A percentile compares a stretch with the other conserved stretches of the same genome.
phyloP scores from a whole-genome alignment of 257 asterid species.

The Solanum piurae region DNA sequence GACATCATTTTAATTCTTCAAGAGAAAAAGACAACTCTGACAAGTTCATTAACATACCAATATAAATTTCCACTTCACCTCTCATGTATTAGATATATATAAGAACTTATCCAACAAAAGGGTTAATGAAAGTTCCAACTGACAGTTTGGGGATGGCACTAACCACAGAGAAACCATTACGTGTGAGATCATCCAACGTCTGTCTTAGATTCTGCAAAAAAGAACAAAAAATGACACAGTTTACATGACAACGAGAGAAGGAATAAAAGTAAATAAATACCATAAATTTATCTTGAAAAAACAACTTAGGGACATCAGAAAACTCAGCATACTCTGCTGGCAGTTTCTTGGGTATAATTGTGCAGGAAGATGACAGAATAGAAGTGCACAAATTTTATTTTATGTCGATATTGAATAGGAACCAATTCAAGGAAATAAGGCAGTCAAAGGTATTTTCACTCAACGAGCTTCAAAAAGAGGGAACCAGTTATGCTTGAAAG shows the following conservation, averaged over 20 bases:
- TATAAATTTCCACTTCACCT: neutral
- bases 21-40: neutral
- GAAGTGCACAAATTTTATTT: neutral
- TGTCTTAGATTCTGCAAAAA: constrained; percentile 78
- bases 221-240: constrained; percentile 1
- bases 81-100: neutral
- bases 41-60: neutral
- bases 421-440: neutral
- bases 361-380: neutral
- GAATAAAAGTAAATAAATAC: neutral
- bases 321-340: neutral
- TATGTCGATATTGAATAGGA: neutral
- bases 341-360: neutral
- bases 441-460: neutral
- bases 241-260: neutral
- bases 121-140: neutral
- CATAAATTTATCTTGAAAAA: neutral
- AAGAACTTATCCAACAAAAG: neutral
- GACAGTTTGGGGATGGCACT: constrained; percentile 26
- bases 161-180: constrained; percentile 92
- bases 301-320: neutral
- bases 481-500: neutral
- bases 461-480: neutral
- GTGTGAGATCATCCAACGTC: constrained; percentile 93
- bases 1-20: neutral